These are phyloP conservation scores for Yarrowia alimentaria DNA, from an alignment of 805 yeast species.

Conservation along the genomic window DNA sequence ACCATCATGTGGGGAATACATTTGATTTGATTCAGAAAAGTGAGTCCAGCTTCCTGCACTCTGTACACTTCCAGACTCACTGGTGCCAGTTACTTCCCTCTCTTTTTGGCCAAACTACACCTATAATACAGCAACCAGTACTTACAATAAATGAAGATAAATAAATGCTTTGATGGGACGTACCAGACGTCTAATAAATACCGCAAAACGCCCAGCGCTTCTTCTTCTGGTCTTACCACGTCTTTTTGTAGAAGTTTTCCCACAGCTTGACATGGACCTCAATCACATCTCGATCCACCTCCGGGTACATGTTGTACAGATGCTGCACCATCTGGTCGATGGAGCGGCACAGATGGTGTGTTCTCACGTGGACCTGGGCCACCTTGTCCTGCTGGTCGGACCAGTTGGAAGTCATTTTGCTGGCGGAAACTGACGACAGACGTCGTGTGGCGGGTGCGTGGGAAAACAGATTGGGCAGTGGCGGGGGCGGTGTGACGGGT, in stretches of 20 bases:
- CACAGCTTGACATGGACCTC: constrained; percentile 19
- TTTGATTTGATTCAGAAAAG: too few relatives aligned
- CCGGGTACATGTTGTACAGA: constrained; percentile 25
- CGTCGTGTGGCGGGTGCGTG: too few relatives aligned
- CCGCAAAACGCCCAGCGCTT: too few relatives aligned
- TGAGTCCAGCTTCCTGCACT: too few relatives aligned
- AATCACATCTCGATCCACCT: constrained; percentile 19
- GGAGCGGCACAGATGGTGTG: constrained; percentile 21
- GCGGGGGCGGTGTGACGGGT: background rate
- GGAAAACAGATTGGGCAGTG: background rate
- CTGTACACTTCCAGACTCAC: too few relatives aligned
- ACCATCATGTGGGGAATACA: too few relatives aligned
- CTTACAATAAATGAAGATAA: constrained; percentile 1
- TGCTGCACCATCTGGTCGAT: constrained; percentile 25
- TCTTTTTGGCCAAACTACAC: too few relatives aligned
- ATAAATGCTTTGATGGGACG: too few relatives aligned
- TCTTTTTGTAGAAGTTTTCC: constrained; percentile 20
- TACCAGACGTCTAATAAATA: too few relatives aligned
- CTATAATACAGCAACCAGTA: too few relatives aligned
- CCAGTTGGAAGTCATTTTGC: constrained; percentile 13
- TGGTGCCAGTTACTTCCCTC: too few relatives aligned
- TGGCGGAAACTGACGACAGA: too few relatives aligned
- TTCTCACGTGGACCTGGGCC: constrained; percentile 20
- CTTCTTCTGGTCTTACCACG: constrained; percentile 20
- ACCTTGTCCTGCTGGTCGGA: constrained; percentile 24